Percentiles rank a stretch among this genome's conserved stretches.
Conservation (phyloP, 148 eudicot genomes). For the Rhododendron mucronatum region DNA sequence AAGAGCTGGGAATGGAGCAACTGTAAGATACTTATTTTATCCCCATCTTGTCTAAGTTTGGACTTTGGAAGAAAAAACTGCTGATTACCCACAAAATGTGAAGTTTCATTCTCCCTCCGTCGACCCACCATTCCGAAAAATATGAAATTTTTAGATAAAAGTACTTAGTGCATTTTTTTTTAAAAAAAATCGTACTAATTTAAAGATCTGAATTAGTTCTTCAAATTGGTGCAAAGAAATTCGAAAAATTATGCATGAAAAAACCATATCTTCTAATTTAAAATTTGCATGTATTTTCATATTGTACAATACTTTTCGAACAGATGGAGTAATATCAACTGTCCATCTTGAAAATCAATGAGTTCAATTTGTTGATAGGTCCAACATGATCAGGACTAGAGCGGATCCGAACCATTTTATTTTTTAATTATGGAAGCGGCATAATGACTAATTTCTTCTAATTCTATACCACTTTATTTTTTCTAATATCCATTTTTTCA, state of each 20-base stretch:
- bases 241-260: neutral
- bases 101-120: too few relatives aligned
- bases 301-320: too few relatives aligned
- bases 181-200: too few relatives aligned
- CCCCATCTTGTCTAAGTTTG: neutral
- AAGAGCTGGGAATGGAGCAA: conserved; percentile 11
- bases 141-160: neutral
- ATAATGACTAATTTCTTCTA: neutral
- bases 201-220: neutral
- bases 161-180: too few relatives aligned
- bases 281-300: too few relatives aligned
- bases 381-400: neutral
- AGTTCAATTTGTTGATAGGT: neutral
- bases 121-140: neutral
- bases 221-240: neutral
- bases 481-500: neutral
- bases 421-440: neutral
- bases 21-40: conserved; percentile 4
- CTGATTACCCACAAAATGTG: too few relatives aligned
- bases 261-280: too few relatives aligned
- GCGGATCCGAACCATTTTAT: neutral
- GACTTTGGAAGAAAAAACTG: neutral
- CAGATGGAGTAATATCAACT: too few relatives aligned
- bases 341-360: neutral
- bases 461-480: neutral